phyloP scores from a whole-genome alignment of 345 rosid genomes.

The Lumnitzera littorea region DNA sequence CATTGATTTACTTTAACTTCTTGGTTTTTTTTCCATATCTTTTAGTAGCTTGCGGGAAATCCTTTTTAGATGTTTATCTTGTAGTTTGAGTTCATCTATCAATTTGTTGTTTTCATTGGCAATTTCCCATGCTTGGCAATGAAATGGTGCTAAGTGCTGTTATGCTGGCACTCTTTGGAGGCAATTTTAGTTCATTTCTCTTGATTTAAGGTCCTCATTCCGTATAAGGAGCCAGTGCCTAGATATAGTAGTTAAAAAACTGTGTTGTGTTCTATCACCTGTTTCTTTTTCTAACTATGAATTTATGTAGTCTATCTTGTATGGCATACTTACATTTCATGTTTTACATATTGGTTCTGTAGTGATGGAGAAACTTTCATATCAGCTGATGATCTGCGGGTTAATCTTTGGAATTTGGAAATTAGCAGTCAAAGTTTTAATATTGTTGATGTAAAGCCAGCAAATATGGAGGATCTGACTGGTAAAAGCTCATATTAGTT shows the following conservation, averaged over 20 bases:
- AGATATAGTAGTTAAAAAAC: too few species aligned
- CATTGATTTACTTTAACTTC: conserved; percentile 3
- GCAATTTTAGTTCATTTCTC: too few species aligned
- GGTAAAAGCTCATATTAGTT: conserved; percentile 22
- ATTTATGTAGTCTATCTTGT: background rate
- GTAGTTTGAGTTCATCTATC: too few species aligned
- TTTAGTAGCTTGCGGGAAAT: background rate
- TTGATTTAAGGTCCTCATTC: too few species aligned
- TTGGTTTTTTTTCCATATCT: background rate
- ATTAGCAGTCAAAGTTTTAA: conserved; percentile 61
- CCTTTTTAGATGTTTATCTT: too few species aligned
- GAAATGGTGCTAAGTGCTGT: too few species aligned
- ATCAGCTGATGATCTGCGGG: conserved; percentile 60
- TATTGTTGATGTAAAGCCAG: conserved; percentile 51
- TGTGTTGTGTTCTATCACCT: too few species aligned
- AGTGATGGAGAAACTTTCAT: conserved; percentile 64
- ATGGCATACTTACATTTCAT: conserved; percentile 1
- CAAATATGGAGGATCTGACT: conserved; percentile 60
- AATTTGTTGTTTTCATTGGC: too few species aligned
- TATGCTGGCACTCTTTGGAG: too few species aligned
- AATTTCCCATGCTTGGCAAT: too few species aligned
- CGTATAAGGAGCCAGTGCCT: too few species aligned
- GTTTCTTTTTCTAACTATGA: too few species aligned
- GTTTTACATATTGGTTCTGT: conserved; percentile 3
- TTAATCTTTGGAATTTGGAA: conserved; percentile 63